Base-by-base conservation (phyloP, 495 filamentous ascomycete species). In the Immersiella caudata region DNA sequence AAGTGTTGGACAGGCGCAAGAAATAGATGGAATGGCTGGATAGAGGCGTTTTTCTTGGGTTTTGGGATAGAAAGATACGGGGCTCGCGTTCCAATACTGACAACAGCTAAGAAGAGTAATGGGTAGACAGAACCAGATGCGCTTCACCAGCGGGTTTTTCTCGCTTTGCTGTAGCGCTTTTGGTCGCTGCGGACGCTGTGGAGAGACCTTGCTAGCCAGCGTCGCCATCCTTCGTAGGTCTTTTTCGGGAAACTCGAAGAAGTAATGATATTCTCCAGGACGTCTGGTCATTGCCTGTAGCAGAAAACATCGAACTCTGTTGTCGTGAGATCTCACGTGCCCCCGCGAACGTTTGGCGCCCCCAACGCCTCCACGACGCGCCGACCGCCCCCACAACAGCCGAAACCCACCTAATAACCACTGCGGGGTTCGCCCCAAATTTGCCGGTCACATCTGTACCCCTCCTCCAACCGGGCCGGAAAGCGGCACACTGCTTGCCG, bases 1-100 rank as follows among this genome's bases (percentile, higher is more conserved):
- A 55, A 55, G 24, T 26, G 24, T 33, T 18, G 3, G 24, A 49
- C n/a, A 18, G 29, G 22, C 27, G 59, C 27, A 40, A 35, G 9
- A 40, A 40, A 55, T 21, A 52, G 61, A 52, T 27, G 25, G 33
- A 51, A 26, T 8, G 35, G 60, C 14, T 6, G 46, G 24, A 64
- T 55, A 55, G 50, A 52, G 61, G 61, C 50, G 52, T 55, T 55
- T 55, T 22, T 46, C 11, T 64, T 64, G 24, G 61, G 27, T 46
- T 35, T 54, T 25, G 21, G n/a, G 60, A 50, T 55, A 52, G 61
- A 36, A 22, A 22, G 24, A 55, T 11, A 55, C 25, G 52, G 52
- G 14, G 22, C 52, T 55, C 52, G n/a, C 25, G 26, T 29, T 36
- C 57, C 57, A 14, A 14, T 16, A 0, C 11, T 35, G 9, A 20